Evolutionary conservation across 257 asterid genomes (phyloP).

Genomic region (Penstemon davidsonii): DNA sequence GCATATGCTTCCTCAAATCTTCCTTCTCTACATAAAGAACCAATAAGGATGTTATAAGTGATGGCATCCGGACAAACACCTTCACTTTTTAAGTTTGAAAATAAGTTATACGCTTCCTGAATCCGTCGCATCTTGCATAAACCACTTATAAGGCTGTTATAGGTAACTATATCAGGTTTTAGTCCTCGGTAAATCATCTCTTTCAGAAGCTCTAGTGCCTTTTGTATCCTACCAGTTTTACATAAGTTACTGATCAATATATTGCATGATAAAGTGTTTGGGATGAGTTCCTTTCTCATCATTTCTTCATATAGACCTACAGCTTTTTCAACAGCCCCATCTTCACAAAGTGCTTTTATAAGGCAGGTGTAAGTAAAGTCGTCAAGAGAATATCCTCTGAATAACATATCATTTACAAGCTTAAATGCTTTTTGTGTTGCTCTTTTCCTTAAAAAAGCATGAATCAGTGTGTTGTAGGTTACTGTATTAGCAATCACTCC

Average conservation of each 20-base stretch:
- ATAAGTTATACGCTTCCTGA: conserved; percentile 60
- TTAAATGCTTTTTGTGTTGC: conserved; percentile 60
- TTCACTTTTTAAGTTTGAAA: conserved; percentile 53
- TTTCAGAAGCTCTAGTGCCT: conserved; percentile 60
- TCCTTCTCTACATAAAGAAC: conserved; percentile 59
- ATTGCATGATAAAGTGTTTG: conserved; percentile 58
- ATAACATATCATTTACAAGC: conserved; percentile 79
- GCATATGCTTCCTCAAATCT: conserved; percentile 59
- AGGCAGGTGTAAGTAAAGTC: conserved; percentile 72
- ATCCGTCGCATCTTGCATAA: conserved; percentile 62
- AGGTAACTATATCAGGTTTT: conserved; percentile 77
- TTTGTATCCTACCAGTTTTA: conserved; percentile 55
- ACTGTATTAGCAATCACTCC: conserved; percentile 84
- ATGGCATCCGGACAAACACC: conserved; percentile 62
- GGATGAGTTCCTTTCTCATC: conserved; percentile 53
- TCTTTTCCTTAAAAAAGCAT: conserved; percentile 53
- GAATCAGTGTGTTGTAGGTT: conserved; percentile 81
- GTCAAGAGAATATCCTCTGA: conserved; percentile 70
- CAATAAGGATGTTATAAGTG: conserved; percentile 70
- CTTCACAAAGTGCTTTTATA: conserved; percentile 73
- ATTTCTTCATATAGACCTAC: conserved; percentile 71
- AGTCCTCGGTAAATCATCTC: conserved; percentile 70
- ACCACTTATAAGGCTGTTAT: conserved; percentile 72
- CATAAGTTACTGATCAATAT: conserved; percentile 58
- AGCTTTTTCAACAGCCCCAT: conserved; percentile 75